phyloP scores from a whole-genome alignment of 1,139 yeast species.

The Komagataea norvegica region DNA sequence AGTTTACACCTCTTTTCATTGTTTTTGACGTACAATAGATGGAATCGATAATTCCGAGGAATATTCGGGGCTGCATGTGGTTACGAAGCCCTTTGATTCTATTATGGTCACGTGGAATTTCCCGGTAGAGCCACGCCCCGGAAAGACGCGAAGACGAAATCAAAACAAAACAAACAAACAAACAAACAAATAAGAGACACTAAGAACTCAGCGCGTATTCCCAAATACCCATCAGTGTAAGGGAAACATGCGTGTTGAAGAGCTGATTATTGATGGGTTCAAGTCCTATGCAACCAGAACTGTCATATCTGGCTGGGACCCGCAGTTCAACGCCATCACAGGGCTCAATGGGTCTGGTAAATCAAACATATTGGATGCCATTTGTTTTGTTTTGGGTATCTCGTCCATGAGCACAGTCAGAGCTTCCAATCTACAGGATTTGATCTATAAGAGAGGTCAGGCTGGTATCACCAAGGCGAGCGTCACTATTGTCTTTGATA shows the following conservation, averaged over 20 bases:
- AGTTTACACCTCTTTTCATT: no score
- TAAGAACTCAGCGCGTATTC: no score
- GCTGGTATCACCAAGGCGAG: conserved; percentile 98
- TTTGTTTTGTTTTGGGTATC: conserved; percentile 96
- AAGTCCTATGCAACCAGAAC: conserved; percentile 97
- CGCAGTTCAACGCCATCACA: conserved; percentile 94
- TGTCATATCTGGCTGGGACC: conserved; percentile 92
- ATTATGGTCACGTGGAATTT: conserved; percentile 2
- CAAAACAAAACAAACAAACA: conserved; percentile 12
- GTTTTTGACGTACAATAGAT: no score
- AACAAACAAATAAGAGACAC: conserved; percentile 1
- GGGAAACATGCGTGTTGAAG: conserved; percentile 78
- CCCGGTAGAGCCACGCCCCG: background rate
- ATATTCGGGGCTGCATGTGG: background rate
- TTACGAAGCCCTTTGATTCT: background rate
- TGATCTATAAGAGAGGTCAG: conserved; percentile 94
- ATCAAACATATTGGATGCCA: conserved; percentile 91
- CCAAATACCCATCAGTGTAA: background rate
- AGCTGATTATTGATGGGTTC: conserved; percentile 93
- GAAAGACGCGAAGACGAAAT: background rate
- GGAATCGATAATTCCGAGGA: conserved; percentile 7
- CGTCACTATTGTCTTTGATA: conserved; percentile 93
- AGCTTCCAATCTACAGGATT: conserved; percentile 88
- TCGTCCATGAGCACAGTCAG: conserved; percentile 91
- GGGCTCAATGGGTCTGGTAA: conserved; percentile 98